phyloP scores from a whole-genome alignment of 1,284 basidiomycete species.

The Apiotrichum akiyoshidainum region DNA sequence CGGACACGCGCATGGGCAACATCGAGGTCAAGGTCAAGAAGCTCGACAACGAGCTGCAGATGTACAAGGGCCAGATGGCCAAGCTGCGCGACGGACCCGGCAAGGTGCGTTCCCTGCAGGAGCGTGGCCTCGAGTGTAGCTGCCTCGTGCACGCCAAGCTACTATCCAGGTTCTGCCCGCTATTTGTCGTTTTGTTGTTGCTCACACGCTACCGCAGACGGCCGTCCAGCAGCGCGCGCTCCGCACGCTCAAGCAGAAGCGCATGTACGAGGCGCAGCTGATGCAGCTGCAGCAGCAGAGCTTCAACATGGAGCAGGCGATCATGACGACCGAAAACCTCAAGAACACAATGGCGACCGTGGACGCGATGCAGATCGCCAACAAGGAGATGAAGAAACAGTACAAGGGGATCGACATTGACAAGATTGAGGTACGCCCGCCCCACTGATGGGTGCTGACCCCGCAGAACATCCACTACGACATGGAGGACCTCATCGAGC shows the following conservation, averaged over 20 bases:
- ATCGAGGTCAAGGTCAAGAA: constrained; percentile 98
- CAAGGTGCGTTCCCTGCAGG: constrained; percentile 61
- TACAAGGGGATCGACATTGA: constrained; percentile 97
- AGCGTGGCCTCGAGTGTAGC: background rate
- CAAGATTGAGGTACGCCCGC: constrained; percentile 99
- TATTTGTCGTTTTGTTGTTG: too few relatives aligned
- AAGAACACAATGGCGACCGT: constrained; percentile 99
- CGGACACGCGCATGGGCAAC: constrained; percentile 80
- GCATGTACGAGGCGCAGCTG: constrained; percentile 88
- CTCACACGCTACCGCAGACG: constrained; percentile 54
- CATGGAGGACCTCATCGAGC: constrained; percentile 96
- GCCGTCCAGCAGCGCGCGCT: constrained; percentile 95
- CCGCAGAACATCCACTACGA: constrained; percentile 87
- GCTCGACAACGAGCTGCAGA: constrained; percentile 84
- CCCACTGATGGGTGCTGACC: too few relatives aligned
- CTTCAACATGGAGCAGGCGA: constrained; percentile 98
- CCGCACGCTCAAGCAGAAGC: constrained; percentile 89
- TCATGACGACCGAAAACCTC: constrained; percentile 93
- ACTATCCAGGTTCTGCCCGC: too few relatives aligned
- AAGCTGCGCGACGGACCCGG: constrained; percentile 91
- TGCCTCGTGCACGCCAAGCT: too few relatives aligned
- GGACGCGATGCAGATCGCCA: constrained; percentile 95
- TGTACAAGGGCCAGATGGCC: constrained; percentile 95
- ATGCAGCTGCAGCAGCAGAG: constrained; percentile 89
- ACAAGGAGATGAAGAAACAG: constrained; percentile 94